Base-by-base conservation (phyloP, 257 asterid genomes). In the Ehretia macrophylla region DNA sequence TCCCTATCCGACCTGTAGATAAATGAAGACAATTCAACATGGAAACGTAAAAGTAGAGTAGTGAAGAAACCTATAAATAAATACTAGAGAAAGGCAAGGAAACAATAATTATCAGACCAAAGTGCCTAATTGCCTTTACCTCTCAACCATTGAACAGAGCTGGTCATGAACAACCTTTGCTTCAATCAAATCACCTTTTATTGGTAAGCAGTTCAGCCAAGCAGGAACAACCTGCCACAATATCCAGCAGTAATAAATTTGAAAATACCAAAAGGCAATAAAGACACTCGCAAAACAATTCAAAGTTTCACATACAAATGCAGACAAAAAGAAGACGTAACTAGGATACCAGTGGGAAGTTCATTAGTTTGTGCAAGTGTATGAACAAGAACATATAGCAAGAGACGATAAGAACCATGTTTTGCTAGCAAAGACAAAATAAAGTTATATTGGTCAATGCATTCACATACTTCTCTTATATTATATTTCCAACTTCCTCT, bases 131-230 rank as follows among this genome's bases (percentile, higher is more conserved):
- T 54, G 18, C 45, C 62, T 42, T 40, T 73, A 83, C 98, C 96
- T 82, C 80, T 85, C 99, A 6, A 89, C 97, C 99, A 93, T 93
- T 23, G 90, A 77, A 75, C 97, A 86, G 58, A 93, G 99, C 79
- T 79, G 97, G 58, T 89, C 97, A 37, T 93, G 97, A 55, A 93
- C 99, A 67, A 71, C 94, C 72, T 89, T 93, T 21, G 99, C 99
- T 79, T 93, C 99, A 60, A 89, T 80, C 32, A 89, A 77, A 71
- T 93, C 97, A 60, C 90, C 85, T 75, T 89, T 93, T 72, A 93
- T 72, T 1, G 99, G 99, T 77, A 93, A 78, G 82, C 94, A 93
- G 75, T 81, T 62, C 86, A 93, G 70, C 99, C 99, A 93, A 32
- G 97, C 97, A 56, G 95, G 95, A 67, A 89, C 78, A 42, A 93